Evolutionary conservation across 169 alveolate genomes (phyloP), one percentile per base, ranked within the genome.

Genomic region (Neospora caninum): DNA sequence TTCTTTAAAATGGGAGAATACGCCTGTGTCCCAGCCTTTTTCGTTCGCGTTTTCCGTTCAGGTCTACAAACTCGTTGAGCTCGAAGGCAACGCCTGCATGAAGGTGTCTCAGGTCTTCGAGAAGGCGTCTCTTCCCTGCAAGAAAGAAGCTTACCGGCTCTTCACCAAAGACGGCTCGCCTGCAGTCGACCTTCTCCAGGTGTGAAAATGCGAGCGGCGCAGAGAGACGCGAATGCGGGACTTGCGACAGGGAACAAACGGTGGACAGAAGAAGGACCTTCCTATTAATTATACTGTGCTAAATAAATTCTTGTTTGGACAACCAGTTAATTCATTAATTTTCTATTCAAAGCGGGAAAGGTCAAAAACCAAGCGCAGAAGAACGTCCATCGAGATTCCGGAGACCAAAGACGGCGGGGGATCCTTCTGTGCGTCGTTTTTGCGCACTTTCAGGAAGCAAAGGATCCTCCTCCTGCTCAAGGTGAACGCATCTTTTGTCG

Each of bases 1-100:
- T 34, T 27, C 36, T 41, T 84, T 42, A 13, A 45, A 42, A 42
- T 45, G 70, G 13, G 22, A 13, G 16, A 16, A 34, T 84, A 84
- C 42, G 91, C 41, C 10, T 84, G 91, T 84, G 42, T 84, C 49
- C 41, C 4, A 6, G 31, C 41, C 4, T 42, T 16, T 84, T 25
- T 20, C 41, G 73, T 42, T 67, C 29, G 43, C 45, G 92, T 53
- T n/a, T n/a, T n/a, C n/a, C n/a, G 92, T 49, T 16, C 45, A 95
- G 95, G 99, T 98, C 45, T 98, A 97, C 95, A 98, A 98, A 93
- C 94, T 98, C 45, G 99, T 97, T 29, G 98, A 97, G 91, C 96
- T 98, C 53, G 96, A 98, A 78, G 98, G 97, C 34, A 73, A 92
- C 0, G 98, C 99, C 0, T 94, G 98, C 92, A 97, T 98, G 95